Conservation (phyloP, 306 rosid species). For the Sicyos edulis region DNA sequence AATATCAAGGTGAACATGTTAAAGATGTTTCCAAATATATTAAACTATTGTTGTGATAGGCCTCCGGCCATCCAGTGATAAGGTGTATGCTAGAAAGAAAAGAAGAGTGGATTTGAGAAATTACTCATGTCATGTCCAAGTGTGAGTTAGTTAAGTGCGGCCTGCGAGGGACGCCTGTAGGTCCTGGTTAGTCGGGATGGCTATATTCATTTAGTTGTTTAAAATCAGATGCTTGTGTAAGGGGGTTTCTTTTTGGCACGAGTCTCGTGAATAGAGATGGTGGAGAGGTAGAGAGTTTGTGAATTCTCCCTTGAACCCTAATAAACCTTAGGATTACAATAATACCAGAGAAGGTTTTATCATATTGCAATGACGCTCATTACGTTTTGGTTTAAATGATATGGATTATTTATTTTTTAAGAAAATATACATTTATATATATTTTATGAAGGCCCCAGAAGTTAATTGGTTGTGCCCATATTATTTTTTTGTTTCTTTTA, state of each 20-base stretch:
- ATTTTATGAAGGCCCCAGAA: not conserved
- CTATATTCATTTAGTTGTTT: no score
- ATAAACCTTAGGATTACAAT: not conserved
- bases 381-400: not conserved
- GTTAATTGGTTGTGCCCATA: not conserved
- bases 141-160: not conserved
- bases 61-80: not conserved
- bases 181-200: not conserved
- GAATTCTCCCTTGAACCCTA: not conserved
- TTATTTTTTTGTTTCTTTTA: no score
- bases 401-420: not conserved
- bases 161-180: not conserved
- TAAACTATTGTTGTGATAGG: not conserved
- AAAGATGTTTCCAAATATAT: not conserved
- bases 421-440: not conserved
- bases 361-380: no score
- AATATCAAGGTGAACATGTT: not conserved
- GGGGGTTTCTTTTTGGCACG: not conserved
- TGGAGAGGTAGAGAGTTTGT: not conserved
- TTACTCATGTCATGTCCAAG: not conserved
- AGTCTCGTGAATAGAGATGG: not conserved
- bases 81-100: not conserved
- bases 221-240: no score
- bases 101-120: not conserved
- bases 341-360: not conserved